A percentile compares a stretch with the other conserved stretches of the same genome.
Evolutionary conservation across 2,329 filamentous ascomycete species (phyloP).

Genomic region (Nemania sp.): DNA sequence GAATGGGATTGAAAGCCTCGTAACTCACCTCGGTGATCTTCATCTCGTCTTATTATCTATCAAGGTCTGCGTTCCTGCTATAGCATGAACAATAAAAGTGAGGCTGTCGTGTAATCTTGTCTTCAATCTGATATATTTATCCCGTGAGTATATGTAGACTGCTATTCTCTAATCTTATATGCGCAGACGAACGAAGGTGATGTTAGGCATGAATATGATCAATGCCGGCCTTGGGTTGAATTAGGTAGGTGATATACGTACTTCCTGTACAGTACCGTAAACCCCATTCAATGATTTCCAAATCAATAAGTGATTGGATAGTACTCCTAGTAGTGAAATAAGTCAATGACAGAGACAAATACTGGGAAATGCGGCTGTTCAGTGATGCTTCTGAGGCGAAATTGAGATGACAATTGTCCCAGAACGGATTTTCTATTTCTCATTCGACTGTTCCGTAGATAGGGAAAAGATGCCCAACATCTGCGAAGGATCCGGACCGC

Average conservation of each 20-base stretch:
- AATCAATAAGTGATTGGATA: conserved; percentile 13
- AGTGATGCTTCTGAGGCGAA: background rate
- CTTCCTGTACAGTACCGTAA: background rate
- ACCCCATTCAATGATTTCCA: background rate
- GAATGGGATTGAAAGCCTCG: background rate
- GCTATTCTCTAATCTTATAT: background rate
- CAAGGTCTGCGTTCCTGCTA: background rate
- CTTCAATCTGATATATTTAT: background rate
- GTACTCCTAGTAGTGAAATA: too few relatives aligned
- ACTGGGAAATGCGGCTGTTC: background rate
- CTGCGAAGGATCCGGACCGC: conserved; percentile 12
- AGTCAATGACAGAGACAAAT: background rate
- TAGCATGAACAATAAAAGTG: background rate
- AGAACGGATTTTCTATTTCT: background rate
- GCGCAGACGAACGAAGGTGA: background rate
- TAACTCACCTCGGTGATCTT: conserved; percentile 37
- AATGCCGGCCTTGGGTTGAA: background rate
- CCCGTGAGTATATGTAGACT: conserved; percentile 49
- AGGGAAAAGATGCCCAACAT: conserved; percentile 11
- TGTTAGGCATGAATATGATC: background rate
- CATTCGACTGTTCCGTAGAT: background rate
- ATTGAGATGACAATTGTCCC: background rate
- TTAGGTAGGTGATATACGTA: background rate
- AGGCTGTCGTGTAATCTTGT: background rate
- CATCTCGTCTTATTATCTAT: conserved; percentile 25